phyloP scores from a whole-genome alignment of 2,329 filamentous ascomycete species.

The Massarina eburnea region DNA sequence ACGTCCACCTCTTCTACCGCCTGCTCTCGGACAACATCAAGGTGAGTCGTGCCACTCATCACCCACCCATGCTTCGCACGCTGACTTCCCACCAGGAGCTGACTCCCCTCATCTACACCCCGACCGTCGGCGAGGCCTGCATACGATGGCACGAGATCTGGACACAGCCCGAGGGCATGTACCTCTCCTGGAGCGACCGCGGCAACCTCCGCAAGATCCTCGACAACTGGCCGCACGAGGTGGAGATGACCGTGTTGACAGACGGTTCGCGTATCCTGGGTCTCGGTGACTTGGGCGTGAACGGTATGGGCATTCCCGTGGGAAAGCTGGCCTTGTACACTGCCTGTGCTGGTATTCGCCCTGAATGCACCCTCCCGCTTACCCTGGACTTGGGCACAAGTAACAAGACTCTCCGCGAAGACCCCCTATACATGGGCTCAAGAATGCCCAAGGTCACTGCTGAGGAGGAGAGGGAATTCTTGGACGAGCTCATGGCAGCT shows the following conservation, averaged over 20 bases:
- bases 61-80: neutral
- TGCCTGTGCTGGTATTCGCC: slow-evolving; percentile 90
- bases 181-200: slow-evolving; percentile 92
- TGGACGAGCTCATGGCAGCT: slow-evolving; percentile 97
- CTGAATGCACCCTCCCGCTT: slow-evolving; percentile 65
- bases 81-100: slow-evolving; percentile 61
- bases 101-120: slow-evolving; percentile 84
- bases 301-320: slow-evolving; percentile 97
- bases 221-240: slow-evolving; percentile 89
- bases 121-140: slow-evolving; percentile 93
- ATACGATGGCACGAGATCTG: slow-evolving; percentile 95
- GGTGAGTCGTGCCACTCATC: slow-evolving; percentile 35
- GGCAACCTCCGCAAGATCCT: slow-evolving; percentile 88
- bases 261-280: slow-evolving; percentile 93
- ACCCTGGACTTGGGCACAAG: slow-evolving; percentile 65
- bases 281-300: slow-evolving; percentile 91
- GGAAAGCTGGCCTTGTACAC: slow-evolving; percentile 96
- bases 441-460: slow-evolving; percentile 77
- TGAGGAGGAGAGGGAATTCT: slow-evolving; percentile 82
- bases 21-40: slow-evolving; percentile 74
- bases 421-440: slow-evolving; percentile 89
- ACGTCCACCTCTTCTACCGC: slow-evolving; percentile 79
- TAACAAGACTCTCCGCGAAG: slow-evolving; percentile 67
- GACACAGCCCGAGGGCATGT: slow-evolving; percentile 90
- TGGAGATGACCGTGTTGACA: slow-evolving; percentile 95